A percentile compares a stretch with the other conserved stretches of the same genome.
Evolutionary conservation across 495 filamentous ascomycete genomes (phyloP).

Genomic region (Penicillium angulare): DNA sequence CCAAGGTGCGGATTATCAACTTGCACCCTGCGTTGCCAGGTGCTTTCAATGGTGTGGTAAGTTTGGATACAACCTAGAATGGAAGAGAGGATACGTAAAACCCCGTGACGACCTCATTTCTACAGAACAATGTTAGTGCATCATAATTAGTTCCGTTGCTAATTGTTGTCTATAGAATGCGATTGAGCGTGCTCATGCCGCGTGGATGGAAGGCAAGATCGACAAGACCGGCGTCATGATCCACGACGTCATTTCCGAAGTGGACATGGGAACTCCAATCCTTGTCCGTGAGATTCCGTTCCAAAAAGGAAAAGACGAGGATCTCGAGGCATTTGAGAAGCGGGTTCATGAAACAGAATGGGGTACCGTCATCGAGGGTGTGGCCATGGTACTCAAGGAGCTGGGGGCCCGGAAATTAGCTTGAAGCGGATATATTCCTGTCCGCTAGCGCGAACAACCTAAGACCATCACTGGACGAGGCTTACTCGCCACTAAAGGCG

Average conservation of each 20-base stretch:
- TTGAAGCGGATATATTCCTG: constrained; percentile 1
- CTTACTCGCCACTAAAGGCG: neutral
- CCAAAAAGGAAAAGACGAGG: constrained; percentile 58
- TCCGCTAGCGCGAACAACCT: neutral
- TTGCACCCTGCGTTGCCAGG: constrained; percentile 79
- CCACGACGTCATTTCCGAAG: constrained; percentile 81
- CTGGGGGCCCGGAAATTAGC: constrained; percentile 32
- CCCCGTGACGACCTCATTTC: constrained; percentile 2
- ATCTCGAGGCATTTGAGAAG: constrained; percentile 61
- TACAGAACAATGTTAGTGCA: no score
- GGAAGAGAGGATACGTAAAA: neutral
- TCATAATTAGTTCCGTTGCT: constrained; percentile 9
- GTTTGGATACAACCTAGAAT: no score
- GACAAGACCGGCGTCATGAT: constrained; percentile 90
- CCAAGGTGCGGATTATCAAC: constrained; percentile 73
- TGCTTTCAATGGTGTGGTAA: constrained; percentile 70
- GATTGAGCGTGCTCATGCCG: constrained; percentile 74
- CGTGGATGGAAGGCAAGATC: constrained; percentile 68
- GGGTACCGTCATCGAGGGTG: constrained; percentile 65
- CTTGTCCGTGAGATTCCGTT: constrained; percentile 70
- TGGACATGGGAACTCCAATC: constrained; percentile 78
- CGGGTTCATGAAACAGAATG: constrained; percentile 73
- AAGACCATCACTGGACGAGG: neutral
- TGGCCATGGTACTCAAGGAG: constrained; percentile 55
- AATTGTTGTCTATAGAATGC: constrained; percentile 44